Evolutionary conservation across 2,329 filamentous ascomycete genomes (phyloP).

Genomic region (Helotiales sp.): DNA sequence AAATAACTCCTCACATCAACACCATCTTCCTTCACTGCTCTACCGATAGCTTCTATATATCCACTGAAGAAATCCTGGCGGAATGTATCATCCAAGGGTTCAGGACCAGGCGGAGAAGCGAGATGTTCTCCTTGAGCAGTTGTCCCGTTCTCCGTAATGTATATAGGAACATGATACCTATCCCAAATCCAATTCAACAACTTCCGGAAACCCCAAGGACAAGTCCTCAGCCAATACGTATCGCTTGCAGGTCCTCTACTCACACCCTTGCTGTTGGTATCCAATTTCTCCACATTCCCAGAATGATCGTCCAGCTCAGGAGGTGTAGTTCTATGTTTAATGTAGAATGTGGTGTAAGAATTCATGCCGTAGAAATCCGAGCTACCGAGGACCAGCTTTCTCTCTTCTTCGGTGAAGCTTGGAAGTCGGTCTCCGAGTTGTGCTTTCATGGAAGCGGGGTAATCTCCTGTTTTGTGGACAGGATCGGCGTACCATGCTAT

Average conservation of each 20-base stretch:
- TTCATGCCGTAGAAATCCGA: constrained; percentile 95
- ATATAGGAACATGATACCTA: constrained; percentile 76
- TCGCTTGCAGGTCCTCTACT: constrained; percentile 79
- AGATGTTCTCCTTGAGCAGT: constrained; percentile 79
- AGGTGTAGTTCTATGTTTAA: constrained; percentile 66
- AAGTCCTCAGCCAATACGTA: constrained; percentile 75
- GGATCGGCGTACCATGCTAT: constrained; percentile 87
- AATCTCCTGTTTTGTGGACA: constrained; percentile 73
- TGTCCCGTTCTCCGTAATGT: constrained; percentile 86
- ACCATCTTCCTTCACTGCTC: constrained; percentile 68
- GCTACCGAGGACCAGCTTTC: constrained; percentile 68
- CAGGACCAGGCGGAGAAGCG: constrained; percentile 67
- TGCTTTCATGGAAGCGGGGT: constrained; percentile 78
- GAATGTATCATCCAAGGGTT: constrained; percentile 79
- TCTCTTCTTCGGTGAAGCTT: constrained; percentile 67
- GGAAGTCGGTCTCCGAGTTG: constrained; percentile 81
- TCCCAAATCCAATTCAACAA: constrained; percentile 75
- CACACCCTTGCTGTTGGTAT: constrained; percentile 69
- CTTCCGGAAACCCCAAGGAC: constrained; percentile 73
- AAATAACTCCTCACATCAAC: constrained; percentile 80
- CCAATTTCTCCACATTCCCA: constrained; percentile 72
- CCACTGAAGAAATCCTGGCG: constrained; percentile 74
- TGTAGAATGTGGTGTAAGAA: constrained; percentile 85
- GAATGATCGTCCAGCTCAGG: constrained; percentile 66
- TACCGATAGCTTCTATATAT: constrained; percentile 75